Base-by-base conservation (phyloP, 106 monocot species). In the Allium cepa region DNA sequence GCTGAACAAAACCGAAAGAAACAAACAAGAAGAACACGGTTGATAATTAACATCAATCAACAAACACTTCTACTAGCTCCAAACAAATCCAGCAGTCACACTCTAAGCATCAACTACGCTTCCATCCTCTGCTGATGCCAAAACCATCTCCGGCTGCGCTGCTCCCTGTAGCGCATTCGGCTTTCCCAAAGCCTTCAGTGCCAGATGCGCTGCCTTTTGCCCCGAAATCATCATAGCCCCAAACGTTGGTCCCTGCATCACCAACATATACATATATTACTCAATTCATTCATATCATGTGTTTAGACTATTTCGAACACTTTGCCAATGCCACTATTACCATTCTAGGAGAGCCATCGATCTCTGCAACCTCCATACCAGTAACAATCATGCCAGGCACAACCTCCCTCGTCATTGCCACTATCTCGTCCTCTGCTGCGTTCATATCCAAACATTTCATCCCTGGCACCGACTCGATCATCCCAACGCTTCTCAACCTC, bases 331-430 rank as follows among this genome's bases (percentile, higher is more conserved):
- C 1, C 22, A 22, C 22, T 22, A 22, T 36, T 82, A 91, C 95
- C 95, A 95, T 95, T 56, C 95, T 75, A 0, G 88, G 88, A 48
- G 91, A 80, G 18, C 91, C 95, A 15, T 95, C 95, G 63, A 95
- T 91, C 88, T 95, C 95, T 4, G 95, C 95, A 3, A 95, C 95
- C 87, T 95, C 95, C 95, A 95, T 95, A 0, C 95, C 95, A 46
- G 95, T 95, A 58, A 95, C 83, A 49, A 95, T 88, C 95, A 95
- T 95, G 27, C 95, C 91, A 0, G 95, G 95, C 8, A 95, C 95
- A 16, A 95, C 77, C 81, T 91, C 91, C 50, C 95, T 74, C 22
- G 95, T 95, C 59, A 91, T 81, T 49, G 83, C 62, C 15, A 95
- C 91, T 26, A 95, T 88, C 52, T 85, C 91, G 47, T 95, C 95